Conservation (phyloP, 2,329 filamentous ascomycete genomes). For the Zasmidium angulare region DNA sequence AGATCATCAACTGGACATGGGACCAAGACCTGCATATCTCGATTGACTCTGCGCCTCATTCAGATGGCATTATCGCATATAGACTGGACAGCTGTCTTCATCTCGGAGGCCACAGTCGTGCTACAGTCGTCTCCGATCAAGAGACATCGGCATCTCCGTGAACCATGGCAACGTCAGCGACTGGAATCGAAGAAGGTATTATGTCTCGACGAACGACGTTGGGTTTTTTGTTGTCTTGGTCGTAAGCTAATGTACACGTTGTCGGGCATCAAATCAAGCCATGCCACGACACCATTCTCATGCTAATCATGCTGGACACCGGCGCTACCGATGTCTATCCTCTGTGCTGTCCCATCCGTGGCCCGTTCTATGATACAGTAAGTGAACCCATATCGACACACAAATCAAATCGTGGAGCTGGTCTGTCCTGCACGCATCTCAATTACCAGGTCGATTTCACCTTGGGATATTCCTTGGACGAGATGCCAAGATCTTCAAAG, state of each 20-base stretch:
- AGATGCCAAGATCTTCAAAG: constrained; percentile 60
- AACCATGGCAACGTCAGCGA: too few species aligned
- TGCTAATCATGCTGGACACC: not conserved
- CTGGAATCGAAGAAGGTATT: too few species aligned
- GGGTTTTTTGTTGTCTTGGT: not conserved
- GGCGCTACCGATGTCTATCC: not conserved
- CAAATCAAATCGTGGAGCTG: not conserved
- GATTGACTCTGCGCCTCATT: not conserved
- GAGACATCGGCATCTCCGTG: not conserved
- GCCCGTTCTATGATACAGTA: not conserved
- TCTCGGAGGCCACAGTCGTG: not conserved
- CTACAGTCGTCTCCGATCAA: not conserved
- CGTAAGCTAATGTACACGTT: not conserved
- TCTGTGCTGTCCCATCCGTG: not conserved
- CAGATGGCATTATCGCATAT: not conserved
- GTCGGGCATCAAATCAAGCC: not conserved
- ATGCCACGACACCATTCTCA: not conserved
- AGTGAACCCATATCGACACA: not conserved
- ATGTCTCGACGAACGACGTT: too few species aligned
- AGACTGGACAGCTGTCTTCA: not conserved
- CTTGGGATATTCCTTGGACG: constrained; percentile 64
- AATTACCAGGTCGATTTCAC: constrained; percentile 61
- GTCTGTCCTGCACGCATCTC: not conserved
- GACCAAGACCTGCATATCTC: not conserved
- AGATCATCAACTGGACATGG: not conserved